phyloP scores from a whole-genome alignment of 2,329 filamentous ascomycete genomes.

The Proliferodiscus dingleyae region DNA sequence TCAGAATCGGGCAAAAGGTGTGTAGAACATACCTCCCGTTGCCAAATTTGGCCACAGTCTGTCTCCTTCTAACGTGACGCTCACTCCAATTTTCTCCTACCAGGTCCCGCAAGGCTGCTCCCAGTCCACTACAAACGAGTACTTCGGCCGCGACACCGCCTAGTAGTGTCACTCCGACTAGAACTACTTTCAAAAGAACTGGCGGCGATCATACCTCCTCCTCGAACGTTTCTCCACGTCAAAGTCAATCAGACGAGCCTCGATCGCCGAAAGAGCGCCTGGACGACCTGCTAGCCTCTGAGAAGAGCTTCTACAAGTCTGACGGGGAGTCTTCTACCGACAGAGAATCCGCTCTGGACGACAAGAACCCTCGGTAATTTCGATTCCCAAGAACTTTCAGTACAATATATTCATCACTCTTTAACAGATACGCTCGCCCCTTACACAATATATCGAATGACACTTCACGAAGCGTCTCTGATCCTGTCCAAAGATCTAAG shows the following conservation, averaged over 20 bases:
- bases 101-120: conserved; percentile 32
- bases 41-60: conserved; percentile 1
- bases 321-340: conserved; percentile 18
- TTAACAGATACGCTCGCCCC: conserved; percentile 20
- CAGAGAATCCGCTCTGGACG: conserved; percentile 16
- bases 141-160: conserved; percentile 27
- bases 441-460: conserved; percentile 26
- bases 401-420: conserved; percentile 1
- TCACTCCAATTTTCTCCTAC: conserved; percentile 12
- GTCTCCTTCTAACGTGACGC: conserved; percentile 16
- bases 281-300: conserved; percentile 32
- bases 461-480: conserved; percentile 31
- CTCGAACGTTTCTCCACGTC: conserved; percentile 15
- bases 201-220: conserved; percentile 18
- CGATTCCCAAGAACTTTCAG: background rate
- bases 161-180: conserved; percentile 29
- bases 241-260: conserved; percentile 20
- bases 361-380: conserved; percentile 20
- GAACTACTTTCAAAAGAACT: conserved; percentile 24
- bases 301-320: conserved; percentile 30
- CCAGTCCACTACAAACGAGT: conserved; percentile 32
- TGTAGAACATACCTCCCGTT: conserved; percentile 11
- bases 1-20: conserved; percentile 27
- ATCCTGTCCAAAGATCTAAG: conserved; percentile 26
- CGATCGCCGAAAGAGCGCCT: conserved; percentile 32